Evolutionary conservation across 1,139 yeast species (phyloP), one percentile per base, ranked within the genome.

Genomic region (Candida sp.): DNA sequence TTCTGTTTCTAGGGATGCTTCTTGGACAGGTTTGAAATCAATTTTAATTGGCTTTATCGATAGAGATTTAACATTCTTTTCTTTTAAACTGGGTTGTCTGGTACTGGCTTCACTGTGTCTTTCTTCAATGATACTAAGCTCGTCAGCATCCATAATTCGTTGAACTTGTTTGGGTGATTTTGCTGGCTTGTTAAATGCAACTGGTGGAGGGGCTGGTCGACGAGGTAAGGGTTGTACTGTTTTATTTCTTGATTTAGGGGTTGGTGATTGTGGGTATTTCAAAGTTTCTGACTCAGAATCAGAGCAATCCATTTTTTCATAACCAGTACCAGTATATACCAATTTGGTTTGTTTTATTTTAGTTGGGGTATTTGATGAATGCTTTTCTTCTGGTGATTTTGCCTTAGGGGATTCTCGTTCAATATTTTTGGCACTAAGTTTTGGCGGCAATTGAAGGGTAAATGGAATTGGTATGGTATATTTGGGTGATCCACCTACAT

Each of bases 381-480:
- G 47, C 2, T 27, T 21, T 21, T 5, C 7, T 21, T 45, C 12
- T 4, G 56, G 48, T 5, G 54, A 41, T n/a, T 40, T 9, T 9
- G 11, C 22, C 5, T 23, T 4, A 7, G 29, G 12, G n/a, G 22
- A 7, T 5, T 32, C 34, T 7, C 19, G 21, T 21, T 32, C 33
- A 11, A 30, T 12, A 22, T 35, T 42, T 33, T 36, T 38, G 34
- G 49, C 35, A 45, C 72, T 66, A 43, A 73, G 58, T 47, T 65
- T 70, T 4, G 79, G 79, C 2, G 79, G 79, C 36, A 73, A 54
- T 36, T 62, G 62, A 36, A 73, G 55, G 4, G 74, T 65, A 51
- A 73, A 70, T 5, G 79, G 79, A 37, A 73, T 68, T 5, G 79
- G 78, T 32, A 73, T 72, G 5, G 66, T 68, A 47, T 72, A 68